Evolutionary conservation across 139 green algal species (phyloP), one percentile per base, ranked within the genome.

Genomic region (Microglena sp.): DNA sequence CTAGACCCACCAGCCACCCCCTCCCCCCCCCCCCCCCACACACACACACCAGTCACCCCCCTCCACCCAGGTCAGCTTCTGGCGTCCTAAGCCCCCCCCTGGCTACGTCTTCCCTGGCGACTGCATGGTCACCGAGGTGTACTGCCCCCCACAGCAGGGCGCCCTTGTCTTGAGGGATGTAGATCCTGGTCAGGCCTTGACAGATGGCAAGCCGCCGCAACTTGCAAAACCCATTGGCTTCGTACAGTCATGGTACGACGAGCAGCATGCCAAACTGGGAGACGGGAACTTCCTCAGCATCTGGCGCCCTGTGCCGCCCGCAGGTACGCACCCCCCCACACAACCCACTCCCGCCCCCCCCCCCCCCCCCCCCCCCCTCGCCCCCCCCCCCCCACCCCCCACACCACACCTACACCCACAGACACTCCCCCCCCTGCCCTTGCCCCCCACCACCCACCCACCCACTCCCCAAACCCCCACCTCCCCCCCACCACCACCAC

Each of bases 41-140:
- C n/a, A n/a, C n/a, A n/a, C n/a, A n/a, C n/a, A n/a, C n/a, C n/a
- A 11, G 15, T 18, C 31, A 28, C 6, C 67, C 1, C 54, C 67
- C 1, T 1, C 6, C 15, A 63, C 28, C 18, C 40, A 60, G 2
- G 64, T 76, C 24, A 72, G 56, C 66, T 76, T 84, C 62, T 84
- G 77, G 77, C 56, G 85, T 0, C 80, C 89, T 1, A 34, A 81
- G 2, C 71, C 89, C 4, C 87, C 88, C 0, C 57, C 74, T 1
- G 89, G 89, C 43, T 95, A 92, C 45, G 70, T 85, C 0, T 69
- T 66, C 8, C 73, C 90, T 34, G 85, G 84, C 15, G 86, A 92
- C 67, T 84, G 72, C 57, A 75, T 83, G 36, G 67, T 74, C 1
- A 53, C 60, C 0, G 84, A 84, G 22, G 54, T 80, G 62, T 84